Evolutionary conservation across 1,284 basidiomycete genomes (phyloP).

Genomic region (Schizophyllum commune): DNA sequence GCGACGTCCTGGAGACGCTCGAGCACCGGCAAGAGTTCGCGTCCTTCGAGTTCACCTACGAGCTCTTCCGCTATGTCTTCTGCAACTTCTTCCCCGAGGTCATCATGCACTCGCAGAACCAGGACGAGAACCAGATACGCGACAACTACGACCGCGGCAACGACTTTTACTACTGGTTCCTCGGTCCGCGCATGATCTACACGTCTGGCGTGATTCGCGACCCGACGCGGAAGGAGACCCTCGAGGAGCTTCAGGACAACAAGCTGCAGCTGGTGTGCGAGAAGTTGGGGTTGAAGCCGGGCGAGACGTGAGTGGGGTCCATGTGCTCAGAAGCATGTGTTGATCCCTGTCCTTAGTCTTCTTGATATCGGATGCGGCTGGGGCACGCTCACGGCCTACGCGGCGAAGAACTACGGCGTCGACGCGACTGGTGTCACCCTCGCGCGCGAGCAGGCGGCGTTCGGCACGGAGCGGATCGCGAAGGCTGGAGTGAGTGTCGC

Average conservation of each 20-base stretch:
- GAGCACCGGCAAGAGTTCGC: constrained; percentile 97
- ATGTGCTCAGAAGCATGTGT: background rate
- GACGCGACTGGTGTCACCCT: constrained; percentile 96
- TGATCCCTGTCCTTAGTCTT: constrained; percentile 33
- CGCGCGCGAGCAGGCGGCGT: constrained; percentile 84
- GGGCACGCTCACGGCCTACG: constrained; percentile 94
- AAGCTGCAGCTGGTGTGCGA: constrained; percentile 93
- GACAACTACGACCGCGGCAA: constrained; percentile 97
- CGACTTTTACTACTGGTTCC: constrained; percentile 94
- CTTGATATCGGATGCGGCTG: constrained; percentile 97
- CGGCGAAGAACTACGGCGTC: constrained; percentile 94
- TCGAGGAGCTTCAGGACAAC: constrained; percentile 98
- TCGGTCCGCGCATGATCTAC: constrained; percentile 96
- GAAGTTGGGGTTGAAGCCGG: constrained; percentile 84
- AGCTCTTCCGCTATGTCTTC: constrained; percentile 94
- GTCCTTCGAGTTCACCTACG: constrained; percentile 78
- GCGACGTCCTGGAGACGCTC: constrained; percentile 88
- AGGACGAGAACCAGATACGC: constrained; percentile 95
- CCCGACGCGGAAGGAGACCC: constrained; percentile 70
- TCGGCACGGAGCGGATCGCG: constrained; percentile 84
- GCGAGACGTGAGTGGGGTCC: constrained; percentile 40
- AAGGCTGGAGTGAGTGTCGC: constrained; percentile 60
- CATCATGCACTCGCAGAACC: constrained; percentile 80
- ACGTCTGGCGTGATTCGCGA: constrained; percentile 88
- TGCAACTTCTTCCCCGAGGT: constrained; percentile 88